Evolutionary conservation across 2,329 filamentous ascomycete species (phyloP).

Genomic region (Apiospora hydei): DNA sequence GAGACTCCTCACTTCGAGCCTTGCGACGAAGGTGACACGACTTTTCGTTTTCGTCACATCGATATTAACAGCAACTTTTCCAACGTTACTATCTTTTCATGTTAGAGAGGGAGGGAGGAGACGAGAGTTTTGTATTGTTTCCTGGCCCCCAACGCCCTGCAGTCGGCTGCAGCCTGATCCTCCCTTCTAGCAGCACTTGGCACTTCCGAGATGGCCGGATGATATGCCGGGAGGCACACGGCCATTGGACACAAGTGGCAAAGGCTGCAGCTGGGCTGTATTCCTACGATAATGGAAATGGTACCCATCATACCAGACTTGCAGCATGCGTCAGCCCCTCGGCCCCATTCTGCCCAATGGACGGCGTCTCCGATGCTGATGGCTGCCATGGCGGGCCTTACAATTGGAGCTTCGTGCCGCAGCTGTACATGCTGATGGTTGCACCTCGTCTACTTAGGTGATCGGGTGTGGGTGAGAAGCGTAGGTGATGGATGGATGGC

Average conservation of each 20-base stretch:
- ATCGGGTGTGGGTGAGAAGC: constrained; percentile 3
- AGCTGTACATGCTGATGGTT: constrained; percentile 20
- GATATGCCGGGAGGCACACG: background rate
- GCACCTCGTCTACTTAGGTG: constrained; percentile 11
- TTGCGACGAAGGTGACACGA: background rate
- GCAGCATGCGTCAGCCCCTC: constrained; percentile 11
- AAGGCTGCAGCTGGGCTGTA: constrained; percentile 3
- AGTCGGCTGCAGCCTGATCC: constrained; percentile 15
- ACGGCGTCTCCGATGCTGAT: constrained; percentile 10
- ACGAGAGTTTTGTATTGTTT: background rate
- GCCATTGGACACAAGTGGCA: background rate
- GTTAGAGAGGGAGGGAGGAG: background rate
- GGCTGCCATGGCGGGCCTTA: constrained; percentile 8
- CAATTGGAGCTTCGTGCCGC: background rate
- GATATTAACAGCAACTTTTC: background rate
- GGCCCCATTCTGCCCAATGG: constrained; percentile 8
- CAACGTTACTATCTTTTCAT: constrained; percentile 6
- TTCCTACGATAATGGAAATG: background rate
- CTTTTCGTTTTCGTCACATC: background rate
- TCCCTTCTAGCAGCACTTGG: background rate
- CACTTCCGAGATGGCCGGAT: constrained; percentile 3
- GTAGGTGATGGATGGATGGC: background rate
- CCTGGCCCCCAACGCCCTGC: constrained; percentile 9
- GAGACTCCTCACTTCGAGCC: background rate
- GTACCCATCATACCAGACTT: background rate